Base-by-base conservation (phyloP, 2,329 filamentous ascomycete species). In the Bretziella fagacearum region DNA sequence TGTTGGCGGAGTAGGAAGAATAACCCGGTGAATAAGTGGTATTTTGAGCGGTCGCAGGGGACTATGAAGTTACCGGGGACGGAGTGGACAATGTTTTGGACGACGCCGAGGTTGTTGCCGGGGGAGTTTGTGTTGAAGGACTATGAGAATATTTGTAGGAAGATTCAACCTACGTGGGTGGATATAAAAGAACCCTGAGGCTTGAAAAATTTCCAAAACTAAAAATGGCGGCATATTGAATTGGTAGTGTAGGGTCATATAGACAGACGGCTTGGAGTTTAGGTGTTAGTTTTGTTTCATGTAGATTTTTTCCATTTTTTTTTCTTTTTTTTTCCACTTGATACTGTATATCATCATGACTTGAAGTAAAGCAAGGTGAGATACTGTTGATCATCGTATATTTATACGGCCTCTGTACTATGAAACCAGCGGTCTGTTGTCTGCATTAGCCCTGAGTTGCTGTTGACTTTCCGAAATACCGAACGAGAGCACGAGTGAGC, bases 11-110 rank as follows among this genome's bases (percentile, higher is more conserved):
- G 84, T 59, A 70, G 91, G 44, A 81, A 81, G 57, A 77, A 87
- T 58, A 96, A 98, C 58, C 89, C 87, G 0, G 91, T 98, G 3
- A 98, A 98, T 59, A 95, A 95, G 60, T 98, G 91, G 91, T 98
- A 98, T 61, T 95, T 96, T 63, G 91, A 98, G 63, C 72, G 91
- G 41, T 84, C 84, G 2, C 67, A 74, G 41, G 91, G 91, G 0
- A 87, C 79, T 2, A 82, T 79, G 71, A 91, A 93, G 63, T 64
- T 98, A 30, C 69, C 73, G 1, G 77, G 74, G n/a, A 83, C 74
- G 39, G 80, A 87, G 55, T 98, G 91, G 91, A 85, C 86, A 3
- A 95, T 96, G 86, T 98, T 98, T 58, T 98, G 91, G 87, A 98
- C 91, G 1, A 91, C 82, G 1, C 69, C 74, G 0, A 73, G 75